Base-by-base conservation (phyloP, 768 basidiomycete species). In the Boletus pseudopeckii region DNA sequence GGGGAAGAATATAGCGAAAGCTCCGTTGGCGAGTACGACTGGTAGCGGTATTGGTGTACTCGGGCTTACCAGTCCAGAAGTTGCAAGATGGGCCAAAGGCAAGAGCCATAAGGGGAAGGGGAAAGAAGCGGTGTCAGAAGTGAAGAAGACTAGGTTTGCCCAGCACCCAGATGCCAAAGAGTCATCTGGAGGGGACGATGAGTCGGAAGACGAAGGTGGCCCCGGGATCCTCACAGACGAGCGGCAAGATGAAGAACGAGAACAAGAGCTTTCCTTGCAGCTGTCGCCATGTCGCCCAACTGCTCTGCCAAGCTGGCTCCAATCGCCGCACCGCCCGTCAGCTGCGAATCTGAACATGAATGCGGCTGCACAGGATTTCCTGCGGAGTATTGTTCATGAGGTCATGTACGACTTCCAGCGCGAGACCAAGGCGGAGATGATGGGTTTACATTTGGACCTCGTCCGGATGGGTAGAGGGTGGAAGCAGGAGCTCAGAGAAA, bases 351-450 rank as follows among this genome's bases (percentile, higher is more conserved):
- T 65, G 40, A 68, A 63, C 53, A 73, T 61, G 58, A 66, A 64
- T 36, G 68, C 63, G 1, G 64, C 70, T 11, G 69, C 64, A 61
- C 83, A 87, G 45, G 83, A 85, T 38, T 74, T 89, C 26, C 67
- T 90, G 54, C 80, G 81, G 50, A 76, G 76, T 22, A 81, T 88
- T 50, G 79, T 90, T 48, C 77, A 79, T 42, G 88, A 90, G 50
- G 84, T 82, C 53, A 82, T 90, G 82, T 80, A 77, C 57, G 88
- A 90, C 57, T 86, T 81, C 62, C 85, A 84, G 65, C 75, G 77
- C 57, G 86, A 90, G 66, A 83, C 81, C 22, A 78, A 80, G 61
- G 75, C 80, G n/a, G 84, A 89, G 74, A 81, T 90, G 78, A 78
- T 80, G 65, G 86, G 85, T 2, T 71, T 90, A 52, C 89, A 91